Evolutionary conservation across 2,329 filamentous ascomycete species (phyloP), one percentile per base, ranked within the genome.

Genomic region (Fusarium mundagurra): DNA sequence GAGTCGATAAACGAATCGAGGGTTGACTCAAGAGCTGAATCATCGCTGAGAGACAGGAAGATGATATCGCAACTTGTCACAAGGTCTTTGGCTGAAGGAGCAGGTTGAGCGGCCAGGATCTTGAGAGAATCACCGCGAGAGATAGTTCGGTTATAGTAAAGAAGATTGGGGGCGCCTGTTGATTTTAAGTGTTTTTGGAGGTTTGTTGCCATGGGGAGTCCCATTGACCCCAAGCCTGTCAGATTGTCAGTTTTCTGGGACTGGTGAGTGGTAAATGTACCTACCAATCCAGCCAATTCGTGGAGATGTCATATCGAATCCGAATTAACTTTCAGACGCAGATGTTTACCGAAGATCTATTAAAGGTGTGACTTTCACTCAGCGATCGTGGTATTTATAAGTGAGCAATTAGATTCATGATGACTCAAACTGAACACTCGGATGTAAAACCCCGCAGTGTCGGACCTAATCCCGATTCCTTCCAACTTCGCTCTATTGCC

Each of bases 151-250:
- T 88, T 88, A 65, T 80, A 83, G 69, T 85, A 88, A 4, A 68
- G 75, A 4, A 88, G 75, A 10, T 73, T 64, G 0, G 81, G 71
- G 0, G 74, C 58, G 4, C 61, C 55, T 12, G 61, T 71, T 10
- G 70, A 61, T 2, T 53, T 64, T 0, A 88, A 68, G 57, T 88
- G 78, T 33, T 80, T 84, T 45, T 88, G 87, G 0, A 88, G 80
- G 64, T 88, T 88, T 12, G 77, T 79, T 2, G 86, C 84, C 87
- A 89, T 89, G 4, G 78, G 80, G 1, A 83, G 78, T 4, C 87
- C 87, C 86, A 88, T 88, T 2, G 85, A 88, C 3, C 87, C 86
- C 1, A 88, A 82, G 8, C 87, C 87, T 80, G 33, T 9, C 86
- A 79, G 27, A 2, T n/a, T 11, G 18, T 61, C 16, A 50, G 50